These are phyloP conservation scores for Ustilago xerochloae DNA, from an alignment of 1,284 basidiomycete genomes.

Conservation along the genomic window DNA sequence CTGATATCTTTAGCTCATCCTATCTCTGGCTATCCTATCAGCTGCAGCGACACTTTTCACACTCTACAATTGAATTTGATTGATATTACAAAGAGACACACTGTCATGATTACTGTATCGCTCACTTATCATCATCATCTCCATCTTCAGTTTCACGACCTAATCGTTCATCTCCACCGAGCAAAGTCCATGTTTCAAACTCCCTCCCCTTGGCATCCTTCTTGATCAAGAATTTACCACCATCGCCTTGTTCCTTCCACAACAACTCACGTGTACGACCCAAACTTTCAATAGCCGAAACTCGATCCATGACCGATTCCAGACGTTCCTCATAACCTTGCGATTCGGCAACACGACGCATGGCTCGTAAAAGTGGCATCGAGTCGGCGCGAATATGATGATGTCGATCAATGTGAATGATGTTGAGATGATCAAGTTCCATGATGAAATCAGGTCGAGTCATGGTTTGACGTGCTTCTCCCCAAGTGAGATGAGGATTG, in stretches of 20 bases:
- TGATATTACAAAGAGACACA: too few species aligned
- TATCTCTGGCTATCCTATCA: too few species aligned
- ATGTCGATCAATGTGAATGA: constrained; percentile 61
- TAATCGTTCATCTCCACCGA: constrained; percentile 62
- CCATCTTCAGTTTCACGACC: constrained; percentile 49
- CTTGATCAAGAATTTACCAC: constrained; percentile 57
- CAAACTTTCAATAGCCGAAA: constrained; percentile 60
- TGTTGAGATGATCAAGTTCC: constrained; percentile 58
- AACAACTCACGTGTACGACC: constrained; percentile 56
- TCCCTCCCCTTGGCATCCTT: constrained; percentile 57
- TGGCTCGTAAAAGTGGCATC: constrained; percentile 61
- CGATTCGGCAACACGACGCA: constrained; percentile 52
- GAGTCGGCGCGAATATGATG: constrained; percentile 62
- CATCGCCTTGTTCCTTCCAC: constrained; percentile 63
- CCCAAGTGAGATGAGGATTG: constrained; percentile 62
- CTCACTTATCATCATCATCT: constrained; percentile 7
- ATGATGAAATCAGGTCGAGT: constrained; percentile 61
- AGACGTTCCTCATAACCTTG: constrained; percentile 56
- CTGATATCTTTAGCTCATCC: too few species aligned
- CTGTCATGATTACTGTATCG: too few species aligned
- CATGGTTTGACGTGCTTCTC: constrained; percentile 63
- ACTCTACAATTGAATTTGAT: too few species aligned
- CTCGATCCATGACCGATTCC: constrained; percentile 63
- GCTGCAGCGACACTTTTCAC: too few species aligned
- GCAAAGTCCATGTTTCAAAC: constrained; percentile 56